A percentile compares a stretch with the other conserved stretches of the same genome.
These are phyloP conservation scores for Pisolithus albus DNA, from an alignment of 768 basidiomycete genomes.

Conservation along the genomic window DNA sequence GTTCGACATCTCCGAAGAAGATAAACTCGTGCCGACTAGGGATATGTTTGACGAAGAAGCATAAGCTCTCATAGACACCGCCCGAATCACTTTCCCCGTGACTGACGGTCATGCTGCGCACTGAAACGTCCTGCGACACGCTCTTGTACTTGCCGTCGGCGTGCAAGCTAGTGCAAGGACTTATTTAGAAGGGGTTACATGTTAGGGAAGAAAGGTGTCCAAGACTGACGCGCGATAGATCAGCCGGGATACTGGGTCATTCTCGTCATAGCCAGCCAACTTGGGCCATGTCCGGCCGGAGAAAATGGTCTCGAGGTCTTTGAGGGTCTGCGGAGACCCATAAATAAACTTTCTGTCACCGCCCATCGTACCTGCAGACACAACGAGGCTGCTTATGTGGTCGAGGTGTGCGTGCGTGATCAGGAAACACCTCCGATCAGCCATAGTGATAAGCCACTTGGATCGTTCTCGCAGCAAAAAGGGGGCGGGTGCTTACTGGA, in stretches of 20 bases:
- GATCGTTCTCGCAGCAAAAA: neutral
- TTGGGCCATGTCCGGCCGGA: constrained; percentile 80
- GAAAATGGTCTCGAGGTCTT: constrained; percentile 67
- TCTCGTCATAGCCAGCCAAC: constrained; percentile 67
- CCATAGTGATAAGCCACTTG: neutral
- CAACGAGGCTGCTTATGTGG: constrained; percentile 75
- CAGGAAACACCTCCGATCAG: constrained; percentile 59
- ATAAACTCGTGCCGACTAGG: constrained; percentile 62
- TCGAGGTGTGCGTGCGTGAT: constrained; percentile 90
- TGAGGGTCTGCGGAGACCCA: constrained; percentile 52
- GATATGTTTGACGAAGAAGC: constrained; percentile 78
- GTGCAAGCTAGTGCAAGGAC: constrained; percentile 25
- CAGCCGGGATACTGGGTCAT: constrained; percentile 52
- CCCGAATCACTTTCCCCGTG: constrained; percentile 58
- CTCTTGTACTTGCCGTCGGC: constrained; percentile 46
- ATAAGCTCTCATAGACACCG: constrained; percentile 67
- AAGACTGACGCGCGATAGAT: constrained; percentile 57
- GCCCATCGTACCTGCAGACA: constrained; percentile 72
- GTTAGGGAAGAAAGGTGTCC: neutral
- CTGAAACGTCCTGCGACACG: constrained; percentile 52
- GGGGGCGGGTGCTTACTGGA: constrained; percentile 21
- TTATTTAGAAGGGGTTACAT: neutral
- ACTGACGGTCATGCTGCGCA: constrained; percentile 59
- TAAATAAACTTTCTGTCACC: constrained; percentile 59
- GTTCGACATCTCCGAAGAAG: constrained; percentile 94